phyloP scores from a whole-genome alignment of 1,284 basidiomycete genomes.

The Papiliotrema terrestris region DNA sequence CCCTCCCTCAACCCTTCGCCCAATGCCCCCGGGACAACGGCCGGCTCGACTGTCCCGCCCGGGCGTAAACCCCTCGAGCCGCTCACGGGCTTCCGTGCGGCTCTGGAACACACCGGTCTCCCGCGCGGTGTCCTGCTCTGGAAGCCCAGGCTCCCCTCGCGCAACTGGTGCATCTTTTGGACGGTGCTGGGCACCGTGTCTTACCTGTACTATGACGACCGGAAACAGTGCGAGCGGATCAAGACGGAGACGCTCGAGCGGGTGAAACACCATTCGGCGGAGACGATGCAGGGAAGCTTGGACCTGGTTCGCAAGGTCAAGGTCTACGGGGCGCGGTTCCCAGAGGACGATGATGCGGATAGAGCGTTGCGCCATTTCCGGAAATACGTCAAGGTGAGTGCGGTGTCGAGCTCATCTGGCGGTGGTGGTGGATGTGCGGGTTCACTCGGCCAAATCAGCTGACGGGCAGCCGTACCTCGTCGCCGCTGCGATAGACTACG shows the following conservation, averaged over 20 bases:
- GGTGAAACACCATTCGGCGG: conserved; percentile 71
- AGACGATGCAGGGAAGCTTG: conserved; percentile 59
- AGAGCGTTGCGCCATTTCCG: conserved; percentile 82
- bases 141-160: conserved; percentile 65
- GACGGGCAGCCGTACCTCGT: conserved; percentile 76
- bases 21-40: no score
- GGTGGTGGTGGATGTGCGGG: neutral
- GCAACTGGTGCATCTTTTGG: conserved; percentile 87
- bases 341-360: conserved; percentile 89
- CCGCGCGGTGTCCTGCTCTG: conserved; percentile 50
- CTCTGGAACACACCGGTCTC: conserved; percentile 52
- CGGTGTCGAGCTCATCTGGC: neutral
- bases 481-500: conserved; percentile 90
- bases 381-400: conserved; percentile 87
- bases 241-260: conserved; percentile 72
- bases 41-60: neutral
- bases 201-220: conserved; percentile 80
- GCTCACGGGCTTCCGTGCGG: conserved; percentile 38
- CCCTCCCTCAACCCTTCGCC: no score
- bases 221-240: conserved; percentile 70
- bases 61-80: conserved; percentile 12
- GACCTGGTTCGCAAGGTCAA: conserved; percentile 75
- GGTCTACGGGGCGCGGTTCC: conserved; percentile 86
- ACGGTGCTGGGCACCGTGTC: conserved; percentile 66
- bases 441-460: no score